Evolutionary conservation across 495 filamentous ascomycete species (phyloP).

Genomic region (Podospora australis): DNA sequence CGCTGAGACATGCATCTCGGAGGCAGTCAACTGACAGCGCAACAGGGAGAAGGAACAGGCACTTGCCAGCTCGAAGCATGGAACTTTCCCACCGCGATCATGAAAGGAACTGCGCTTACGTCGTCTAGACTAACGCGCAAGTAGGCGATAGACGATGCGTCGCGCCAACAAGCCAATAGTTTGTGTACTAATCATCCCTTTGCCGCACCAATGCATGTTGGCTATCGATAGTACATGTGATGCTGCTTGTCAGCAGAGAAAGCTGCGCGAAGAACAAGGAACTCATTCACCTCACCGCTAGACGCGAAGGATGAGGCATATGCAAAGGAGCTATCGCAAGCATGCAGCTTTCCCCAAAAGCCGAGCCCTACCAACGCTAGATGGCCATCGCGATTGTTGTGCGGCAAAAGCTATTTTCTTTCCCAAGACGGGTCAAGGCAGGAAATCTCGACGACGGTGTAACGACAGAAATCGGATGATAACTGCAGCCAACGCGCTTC

Average conservation of each 20-base stretch:
- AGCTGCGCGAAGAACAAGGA: neutral
- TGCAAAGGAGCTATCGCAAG: neutral
- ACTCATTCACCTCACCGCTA: neutral
- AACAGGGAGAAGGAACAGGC: neutral
- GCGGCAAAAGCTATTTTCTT: conserved; percentile 1
- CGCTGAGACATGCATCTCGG: neutral
- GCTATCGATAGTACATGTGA: neutral
- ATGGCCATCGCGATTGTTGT: neutral
- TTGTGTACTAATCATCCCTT: neutral
- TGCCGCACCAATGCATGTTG: neutral
- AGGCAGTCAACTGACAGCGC: neutral
- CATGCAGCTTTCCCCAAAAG: neutral
- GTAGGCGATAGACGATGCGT: neutral
- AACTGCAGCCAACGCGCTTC: conserved; percentile 23
- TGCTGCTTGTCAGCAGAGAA: neutral
- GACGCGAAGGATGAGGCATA: neutral
- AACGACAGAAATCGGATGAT: conserved; percentile 3
- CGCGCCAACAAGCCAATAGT: neutral
- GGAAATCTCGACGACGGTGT: neutral
- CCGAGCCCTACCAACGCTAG: neutral
- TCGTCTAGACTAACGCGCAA: no score
- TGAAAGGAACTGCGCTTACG: no score
- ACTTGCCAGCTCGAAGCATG: neutral
- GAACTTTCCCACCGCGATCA: neutral
- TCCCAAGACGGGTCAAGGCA: neutral